Conservation (phyloP, 805 yeast genomes). For the Ogataea nitratoaversa region DNA sequence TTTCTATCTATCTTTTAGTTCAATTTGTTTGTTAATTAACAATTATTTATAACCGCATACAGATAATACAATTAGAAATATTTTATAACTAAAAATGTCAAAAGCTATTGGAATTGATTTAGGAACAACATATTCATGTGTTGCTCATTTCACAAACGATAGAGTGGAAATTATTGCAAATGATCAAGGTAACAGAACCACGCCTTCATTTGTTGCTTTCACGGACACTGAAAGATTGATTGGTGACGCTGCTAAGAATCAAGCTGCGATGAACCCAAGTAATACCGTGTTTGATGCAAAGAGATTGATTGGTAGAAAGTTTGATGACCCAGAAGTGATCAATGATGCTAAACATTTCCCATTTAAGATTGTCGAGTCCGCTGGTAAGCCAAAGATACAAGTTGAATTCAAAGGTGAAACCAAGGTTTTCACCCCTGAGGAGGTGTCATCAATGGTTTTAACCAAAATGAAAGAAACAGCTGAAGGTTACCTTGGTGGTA, state of each 20-base stretch:
- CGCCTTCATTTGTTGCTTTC: constrained; percentile 96
- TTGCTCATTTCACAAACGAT: constrained; percentile 56
- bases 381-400: constrained; percentile 82
- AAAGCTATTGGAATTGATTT: constrained; percentile 73
- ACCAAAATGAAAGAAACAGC: constrained; percentile 66
- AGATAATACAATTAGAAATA: neutral
- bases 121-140: constrained; percentile 98
- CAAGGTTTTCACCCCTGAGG: constrained; percentile 90
- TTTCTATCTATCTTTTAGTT: too few species aligned
- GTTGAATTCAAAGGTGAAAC: constrained; percentile 95
- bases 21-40: too few species aligned
- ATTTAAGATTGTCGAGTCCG: constrained; percentile 75
- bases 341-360: constrained; percentile 91
- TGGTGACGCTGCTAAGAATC: constrained; percentile 98
- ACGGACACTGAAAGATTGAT: constrained; percentile 92
- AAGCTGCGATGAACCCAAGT: constrained; percentile 88
- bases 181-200: constrained; percentile 98
- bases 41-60: too few species aligned
- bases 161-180: constrained; percentile 93
- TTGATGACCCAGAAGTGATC: constrained; percentile 75
- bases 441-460: constrained; percentile 84
- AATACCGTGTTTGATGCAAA: constrained; percentile 91
- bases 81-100: constrained; percentile 31
- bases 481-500: constrained; percentile 48
- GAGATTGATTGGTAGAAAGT: constrained; percentile 90